Evolutionary conservation across 768 basidiomycete species (phyloP), one percentile per base, ranked within the genome.

Genomic region (Boletus pseudopeckii): DNA sequence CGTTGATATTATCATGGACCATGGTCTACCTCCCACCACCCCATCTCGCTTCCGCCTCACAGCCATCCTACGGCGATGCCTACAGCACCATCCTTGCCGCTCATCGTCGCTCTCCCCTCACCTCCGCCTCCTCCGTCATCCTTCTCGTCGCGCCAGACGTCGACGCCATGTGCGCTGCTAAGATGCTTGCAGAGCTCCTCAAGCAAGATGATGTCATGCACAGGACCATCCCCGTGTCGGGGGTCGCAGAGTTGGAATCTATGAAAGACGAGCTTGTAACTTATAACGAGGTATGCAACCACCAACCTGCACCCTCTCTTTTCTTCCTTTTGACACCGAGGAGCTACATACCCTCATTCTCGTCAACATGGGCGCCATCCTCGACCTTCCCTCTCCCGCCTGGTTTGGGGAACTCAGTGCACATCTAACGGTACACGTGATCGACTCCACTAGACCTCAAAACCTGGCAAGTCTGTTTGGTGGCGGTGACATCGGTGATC

Each of bases 151-250:
- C 91, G 3, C 89, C 92, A 10, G 90, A 95, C 66, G 90, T 94
- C 48, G 96, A 99, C 73, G 91, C 91, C 5, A 75, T 98, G 7
- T 94, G 92, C 67, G 93, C 93, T 10, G 86, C 91, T 5, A 82
- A 86, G 42, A 96, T 98, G 83, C 81, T 98, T 42, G 86, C 88
- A 11, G 85, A 86, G 33, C 75, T 99, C 17, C 85, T 99, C 73
- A 88, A 84, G 62, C 91, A 95, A 62, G 97, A 99, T 77, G 93
- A 96, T 62, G 83, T 98, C 39, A 86, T 88, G 69, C 89, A 98
- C 71, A 81, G 91, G 44, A 83, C 92, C 48, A 86, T 92, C 36
- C 97, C 97, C 32, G 85, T 98, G 1, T 86, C 91, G 14, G 92
- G 93, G 2, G 86, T 90, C 54, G 78, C 82, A 11, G 90, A 93